phyloP scores from a whole-genome alignment of 192 early-diverging fungal species.

The Backusella tuberculispora region DNA sequence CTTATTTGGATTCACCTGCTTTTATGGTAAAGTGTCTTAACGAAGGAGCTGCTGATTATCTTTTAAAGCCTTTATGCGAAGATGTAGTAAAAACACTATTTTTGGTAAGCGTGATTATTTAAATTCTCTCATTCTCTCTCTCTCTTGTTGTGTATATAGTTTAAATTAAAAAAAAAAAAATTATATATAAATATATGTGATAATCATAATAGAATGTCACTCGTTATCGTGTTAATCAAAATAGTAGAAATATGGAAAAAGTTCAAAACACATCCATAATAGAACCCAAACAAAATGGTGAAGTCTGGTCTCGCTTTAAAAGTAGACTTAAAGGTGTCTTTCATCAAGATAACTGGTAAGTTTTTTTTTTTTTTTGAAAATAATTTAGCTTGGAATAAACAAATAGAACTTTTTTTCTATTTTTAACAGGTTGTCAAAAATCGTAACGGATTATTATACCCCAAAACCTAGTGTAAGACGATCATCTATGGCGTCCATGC shows the following conservation, averaged over 20 bases:
- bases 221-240: not conserved
- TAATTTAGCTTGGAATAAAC: too few species aligned
- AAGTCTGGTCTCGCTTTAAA: conserved; percentile 26
- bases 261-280: not conserved
- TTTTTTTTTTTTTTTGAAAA: too few species aligned
- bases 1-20: conserved; percentile 38
- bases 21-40: conserved; percentile 55
- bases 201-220: conserved; percentile 4
- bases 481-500: conserved; percentile 12
- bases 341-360: conserved; percentile 26
- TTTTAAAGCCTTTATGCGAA: conserved; percentile 56
- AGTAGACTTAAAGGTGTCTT: conserved; percentile 30
- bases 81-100: conserved; percentile 57
- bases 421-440: conserved; percentile 26
- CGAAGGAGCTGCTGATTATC: conserved; percentile 56
- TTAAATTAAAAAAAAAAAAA: not conserved
- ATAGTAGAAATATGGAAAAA: not conserved
- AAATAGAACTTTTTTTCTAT: not conserved
- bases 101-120: conserved; percentile 45
- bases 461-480: conserved; percentile 25
- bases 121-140: not conserved
- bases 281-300: not conserved
- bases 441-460: conserved; percentile 30
- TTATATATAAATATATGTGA: not conserved
- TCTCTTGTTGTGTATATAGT: too few species aligned